Percentiles rank a stretch among this genome's conserved stretches.
Evolutionary conservation across 2,329 filamentous ascomycete species (phyloP).

Genomic region (Verticillium zaregamsianum): DNA sequence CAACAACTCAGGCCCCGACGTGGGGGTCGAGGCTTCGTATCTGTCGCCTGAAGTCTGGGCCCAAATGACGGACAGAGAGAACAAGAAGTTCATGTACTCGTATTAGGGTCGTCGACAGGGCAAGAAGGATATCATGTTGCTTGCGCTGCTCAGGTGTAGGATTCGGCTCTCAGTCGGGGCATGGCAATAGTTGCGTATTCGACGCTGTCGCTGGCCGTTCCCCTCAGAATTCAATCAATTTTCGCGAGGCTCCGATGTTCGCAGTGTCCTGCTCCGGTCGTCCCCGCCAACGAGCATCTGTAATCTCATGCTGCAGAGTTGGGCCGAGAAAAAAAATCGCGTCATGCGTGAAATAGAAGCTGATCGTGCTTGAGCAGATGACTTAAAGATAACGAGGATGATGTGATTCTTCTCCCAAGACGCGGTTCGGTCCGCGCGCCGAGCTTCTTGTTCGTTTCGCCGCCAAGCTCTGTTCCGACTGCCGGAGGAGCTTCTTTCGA

Average conservation of each 20-base stretch:
- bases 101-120: slow-evolving; percentile 21
- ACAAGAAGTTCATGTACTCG: slow-evolving; percentile 51
- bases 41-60: slow-evolving; percentile 39
- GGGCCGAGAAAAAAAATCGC: not conserved
- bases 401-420: not conserved
- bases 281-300: not conserved
- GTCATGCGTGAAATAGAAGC: not conserved
- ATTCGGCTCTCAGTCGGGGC: not conserved
- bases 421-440: not conserved
- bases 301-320: not conserved
- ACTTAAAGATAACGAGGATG: not conserved
- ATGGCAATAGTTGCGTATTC: not conserved
- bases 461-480: not conserved
- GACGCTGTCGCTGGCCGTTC: not conserved
- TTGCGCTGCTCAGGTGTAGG: too few species aligned
- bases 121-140: not conserved
- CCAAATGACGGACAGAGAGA: slow-evolving; percentile 53
- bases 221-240: not conserved
- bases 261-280: not conserved
- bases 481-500: not conserved
- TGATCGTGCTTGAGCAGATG: not conserved
- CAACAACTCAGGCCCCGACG: slow-evolving; percentile 10
- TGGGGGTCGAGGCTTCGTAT: slow-evolving; percentile 32
- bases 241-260: not conserved
- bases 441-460: not conserved